Percentiles rank a stretch among this genome's conserved stretches.
These are phyloP conservation scores for Cryptococcus wingfieldii DNA, from an alignment of 1,284 basidiomycete species.

Conservation along the genomic window DNA sequence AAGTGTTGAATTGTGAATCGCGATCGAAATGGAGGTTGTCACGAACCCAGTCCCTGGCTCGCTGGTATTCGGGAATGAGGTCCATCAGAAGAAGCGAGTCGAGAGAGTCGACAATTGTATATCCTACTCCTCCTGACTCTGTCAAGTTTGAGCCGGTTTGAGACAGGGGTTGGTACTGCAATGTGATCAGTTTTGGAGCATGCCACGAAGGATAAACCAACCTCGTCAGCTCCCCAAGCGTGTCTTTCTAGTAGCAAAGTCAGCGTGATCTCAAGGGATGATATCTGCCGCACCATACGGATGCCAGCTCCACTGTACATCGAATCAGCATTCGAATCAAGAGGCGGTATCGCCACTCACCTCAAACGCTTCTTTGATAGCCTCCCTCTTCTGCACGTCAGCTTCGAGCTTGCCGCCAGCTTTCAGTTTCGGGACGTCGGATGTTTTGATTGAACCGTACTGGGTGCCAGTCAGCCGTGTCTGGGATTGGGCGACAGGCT, in stretches of 20 bases:
- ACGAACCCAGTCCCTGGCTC: conserved; percentile 74
- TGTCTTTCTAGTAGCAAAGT: conserved; percentile 57
- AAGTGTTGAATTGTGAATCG: conserved; percentile 79
- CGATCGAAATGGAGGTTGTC: conserved; percentile 69
- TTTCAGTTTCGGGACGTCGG: conserved; percentile 10
- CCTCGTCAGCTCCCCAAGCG: conserved; percentile 80
- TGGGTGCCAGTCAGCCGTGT: conserved; percentile 4
- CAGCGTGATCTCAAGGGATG: not conserved
- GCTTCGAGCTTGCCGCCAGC: conserved; percentile 42
- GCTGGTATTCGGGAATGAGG: conserved; percentile 68
- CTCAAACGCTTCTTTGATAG: conserved; percentile 70
- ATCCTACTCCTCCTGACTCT: conserved; percentile 71
- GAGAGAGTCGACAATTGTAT: conserved; percentile 74
- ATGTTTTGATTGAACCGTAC: conserved; percentile 12
- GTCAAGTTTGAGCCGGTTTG: conserved; percentile 71
- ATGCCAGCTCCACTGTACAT: conserved; percentile 65
- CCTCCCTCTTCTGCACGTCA: conserved; percentile 62
- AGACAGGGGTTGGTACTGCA: conserved; percentile 69
- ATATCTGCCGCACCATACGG: conserved; percentile 59
- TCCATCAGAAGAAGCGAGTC: conserved; percentile 87
- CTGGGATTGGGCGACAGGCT: conserved; percentile 1
- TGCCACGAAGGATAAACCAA: conserved; percentile 6
- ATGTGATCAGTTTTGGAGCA: not conserved
- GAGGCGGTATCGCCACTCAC: conserved; percentile 50
- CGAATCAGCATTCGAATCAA: not conserved